Conservation (phyloP, 257 asterid genomes). For the Buddleja alternifolia region DNA sequence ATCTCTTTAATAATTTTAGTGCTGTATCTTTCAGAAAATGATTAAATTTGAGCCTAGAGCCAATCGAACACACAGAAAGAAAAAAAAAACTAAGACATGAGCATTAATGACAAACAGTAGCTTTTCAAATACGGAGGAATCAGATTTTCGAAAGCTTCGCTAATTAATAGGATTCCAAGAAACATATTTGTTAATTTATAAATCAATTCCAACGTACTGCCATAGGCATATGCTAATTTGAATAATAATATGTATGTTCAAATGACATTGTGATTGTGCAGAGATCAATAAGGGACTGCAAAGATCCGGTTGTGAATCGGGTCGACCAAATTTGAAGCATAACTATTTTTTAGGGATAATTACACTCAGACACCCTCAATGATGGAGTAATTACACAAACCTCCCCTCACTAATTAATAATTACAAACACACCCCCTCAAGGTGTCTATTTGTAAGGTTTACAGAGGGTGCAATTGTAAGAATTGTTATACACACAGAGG, state of each 20-base stretch:
- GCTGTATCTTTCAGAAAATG: too few species aligned
- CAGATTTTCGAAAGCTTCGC: slow-evolving; percentile 38
- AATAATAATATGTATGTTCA: neutral
- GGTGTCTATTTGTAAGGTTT: too few species aligned
- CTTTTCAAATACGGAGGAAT: too few species aligned
- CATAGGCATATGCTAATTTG: neutral
- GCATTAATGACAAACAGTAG: slow-evolving; percentile 29
- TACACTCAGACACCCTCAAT: too few species aligned
- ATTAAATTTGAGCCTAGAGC: too few species aligned
- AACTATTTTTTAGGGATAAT: too few species aligned
- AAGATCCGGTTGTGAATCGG: neutral
- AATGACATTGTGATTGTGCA: neutral
- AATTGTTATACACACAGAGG: too few species aligned
- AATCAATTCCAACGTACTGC: neutral
- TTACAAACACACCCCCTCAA: too few species aligned
- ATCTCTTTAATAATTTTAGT: too few species aligned
- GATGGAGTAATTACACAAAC: too few species aligned
- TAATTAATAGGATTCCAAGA: slow-evolving; percentile 11
- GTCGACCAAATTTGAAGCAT: neutral
- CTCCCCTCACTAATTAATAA: too few species aligned
- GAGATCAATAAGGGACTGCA: neutral
- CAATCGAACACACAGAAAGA: neutral
- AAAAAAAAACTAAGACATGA: neutral
- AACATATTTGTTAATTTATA: slow-evolving; percentile 10
- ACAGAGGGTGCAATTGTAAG: too few species aligned